Base-by-base conservation (phyloP, 2,329 filamentous ascomycete genomes). In the Aureobasidium subglaciale region DNA sequence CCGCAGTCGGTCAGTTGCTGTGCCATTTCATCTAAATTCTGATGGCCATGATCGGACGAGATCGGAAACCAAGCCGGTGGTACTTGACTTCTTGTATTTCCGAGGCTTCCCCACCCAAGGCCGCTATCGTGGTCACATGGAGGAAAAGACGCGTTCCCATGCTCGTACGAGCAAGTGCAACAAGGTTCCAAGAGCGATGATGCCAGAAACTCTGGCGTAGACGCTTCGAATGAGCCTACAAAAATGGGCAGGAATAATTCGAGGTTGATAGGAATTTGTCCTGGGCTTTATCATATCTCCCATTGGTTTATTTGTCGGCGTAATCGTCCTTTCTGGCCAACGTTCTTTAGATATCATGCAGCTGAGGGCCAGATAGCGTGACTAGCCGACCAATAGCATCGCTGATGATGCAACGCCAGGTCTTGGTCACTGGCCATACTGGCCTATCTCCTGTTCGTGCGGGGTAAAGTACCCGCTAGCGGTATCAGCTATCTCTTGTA, bases 331-430 rank as follows among this genome's bases (percentile, higher is more conserved):
- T 32, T 3, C 3, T 18, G 25, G 35, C 16, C 35, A 30, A 52
- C 25, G 35, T 41, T 41, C 35, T n/a, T n/a, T 40, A 52, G 48
- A 52, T 52, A 52, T 25, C 48, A 40, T 35, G 48, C 35, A 52
- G 35, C 25, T 41, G 35, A 41, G 48, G 37, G 25, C 24, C 16
- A 41, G 48, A 52, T 52, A 52, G 48, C 25, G 34, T 52, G 8
- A 38, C 29, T 8, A 54, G 13, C 38, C 27, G 50, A 54, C 50
- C 50, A 54, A 54, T 54, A n/a, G 50, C 50, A 18, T 15, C 13
- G 37, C 38, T 42, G 50, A 54, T 43, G 50, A 54, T 54, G 20
- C 48, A 52, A 52, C 46, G 46, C 37, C 29, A 34, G 37, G 50
- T 32, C 50, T 43, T 40, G n/a, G 24, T 52, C 42, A 25, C 25